These are phyloP conservation scores for Globisporangium megalacanthum DNA, from an alignment of 352 stramenopile species.

Conservation along the genomic window DNA sequence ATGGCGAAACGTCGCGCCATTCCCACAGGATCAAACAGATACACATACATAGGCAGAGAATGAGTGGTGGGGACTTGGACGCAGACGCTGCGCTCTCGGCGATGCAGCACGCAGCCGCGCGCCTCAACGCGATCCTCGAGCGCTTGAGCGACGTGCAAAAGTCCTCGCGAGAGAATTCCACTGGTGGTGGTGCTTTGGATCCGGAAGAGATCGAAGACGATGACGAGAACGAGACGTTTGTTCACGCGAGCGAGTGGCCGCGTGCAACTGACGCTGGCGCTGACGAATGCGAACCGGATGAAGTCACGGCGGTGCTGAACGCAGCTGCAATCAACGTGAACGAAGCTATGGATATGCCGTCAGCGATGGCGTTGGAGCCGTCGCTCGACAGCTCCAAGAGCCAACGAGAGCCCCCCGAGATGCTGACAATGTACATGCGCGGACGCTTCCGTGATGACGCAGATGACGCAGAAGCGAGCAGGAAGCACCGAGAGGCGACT, in stretches of 20 bases:
- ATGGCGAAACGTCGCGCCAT: no score
- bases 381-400: no score
- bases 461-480: background rate
- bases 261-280: no score
- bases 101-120: constrained; percentile 25
- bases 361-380: background rate
- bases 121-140: constrained; percentile 52
- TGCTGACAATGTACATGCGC: constrained; percentile 12
- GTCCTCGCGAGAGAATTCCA: background rate
- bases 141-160: constrained; percentile 21
- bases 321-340: background rate
- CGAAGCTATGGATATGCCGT: background rate
- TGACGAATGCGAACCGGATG: background rate
- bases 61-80: background rate
- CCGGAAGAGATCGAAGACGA: background rate
- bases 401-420: constrained; percentile 8
- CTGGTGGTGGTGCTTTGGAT: background rate
- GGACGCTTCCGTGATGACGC: constrained; percentile 8
- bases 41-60: background rate
- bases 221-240: constrained; percentile 2
- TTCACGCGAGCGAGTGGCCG: constrained; percentile 1
- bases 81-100: constrained; percentile 7
- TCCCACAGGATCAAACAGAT: background rate
- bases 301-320: background rate
- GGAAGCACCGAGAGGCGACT: background rate